phyloP scores from a whole-genome alignment of 805 yeast species.

The Candida bentonensis region DNA sequence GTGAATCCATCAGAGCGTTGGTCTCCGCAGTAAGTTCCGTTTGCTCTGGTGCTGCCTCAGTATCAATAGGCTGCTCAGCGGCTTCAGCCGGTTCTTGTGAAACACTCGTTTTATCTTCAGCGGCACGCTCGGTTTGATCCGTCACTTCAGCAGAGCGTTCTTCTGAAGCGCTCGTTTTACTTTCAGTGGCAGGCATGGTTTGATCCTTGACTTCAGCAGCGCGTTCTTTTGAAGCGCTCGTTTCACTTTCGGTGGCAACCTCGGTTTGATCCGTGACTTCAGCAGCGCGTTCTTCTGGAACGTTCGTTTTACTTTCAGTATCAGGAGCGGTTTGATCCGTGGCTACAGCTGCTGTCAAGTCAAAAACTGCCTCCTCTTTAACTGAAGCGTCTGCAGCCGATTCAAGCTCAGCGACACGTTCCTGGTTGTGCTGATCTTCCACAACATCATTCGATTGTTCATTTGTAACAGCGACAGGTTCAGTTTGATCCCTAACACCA shows the following conservation, averaged over 20 bases:
- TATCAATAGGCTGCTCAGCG: too few species aligned
- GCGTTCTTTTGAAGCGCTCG: background rate
- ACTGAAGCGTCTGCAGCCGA: too few species aligned
- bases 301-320: background rate
- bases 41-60: too few species aligned
- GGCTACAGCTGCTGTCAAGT: too few species aligned
- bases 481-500: too few species aligned
- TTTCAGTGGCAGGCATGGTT: slow-evolving; percentile 2
- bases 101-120: background rate
- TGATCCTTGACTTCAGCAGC: slow-evolving; percentile 1
- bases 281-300: background rate
- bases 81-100: slow-evolving; percentile 6
- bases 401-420: too few species aligned
- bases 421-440: too few species aligned
- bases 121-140: background rate
- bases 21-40: too few species aligned
- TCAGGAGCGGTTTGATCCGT: background rate
- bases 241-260: background rate
- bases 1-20: too few species aligned
- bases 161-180: background rate
- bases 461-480: too few species aligned
- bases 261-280: background rate
- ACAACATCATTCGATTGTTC: too few species aligned
- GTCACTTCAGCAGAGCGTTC: background rate
- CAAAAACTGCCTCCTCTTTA: background rate